Percentiles rank a stretch among this genome's conserved stretches.
Conservation (phyloP, 495 filamentous ascomycete genomes). For the Cudoniella acicularis region DNA sequence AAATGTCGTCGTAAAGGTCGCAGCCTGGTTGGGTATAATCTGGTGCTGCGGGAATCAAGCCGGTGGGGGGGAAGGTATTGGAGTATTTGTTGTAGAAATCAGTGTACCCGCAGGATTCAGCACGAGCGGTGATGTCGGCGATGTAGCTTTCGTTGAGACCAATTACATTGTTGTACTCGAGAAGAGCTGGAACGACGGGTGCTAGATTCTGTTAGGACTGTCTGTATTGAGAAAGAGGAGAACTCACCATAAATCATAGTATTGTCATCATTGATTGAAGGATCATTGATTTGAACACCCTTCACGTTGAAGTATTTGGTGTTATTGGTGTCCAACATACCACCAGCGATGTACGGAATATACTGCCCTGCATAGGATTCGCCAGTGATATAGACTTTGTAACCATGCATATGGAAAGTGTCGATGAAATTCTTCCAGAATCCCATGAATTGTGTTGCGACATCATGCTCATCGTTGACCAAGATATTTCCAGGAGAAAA, state of each 20-base stretch:
- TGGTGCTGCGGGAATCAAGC: constrained; percentile 44
- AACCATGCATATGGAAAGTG: constrained; percentile 58
- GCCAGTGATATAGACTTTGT: constrained; percentile 65
- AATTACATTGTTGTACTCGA: constrained; percentile 15
- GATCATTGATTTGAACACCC: constrained; percentile 67
- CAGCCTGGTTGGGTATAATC: constrained; percentile 40
- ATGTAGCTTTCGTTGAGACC: constrained; percentile 18
- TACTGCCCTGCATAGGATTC: constrained; percentile 75
- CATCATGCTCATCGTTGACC: constrained; percentile 58
- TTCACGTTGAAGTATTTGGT: constrained; percentile 61
- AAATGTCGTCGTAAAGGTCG: constrained; percentile 53
- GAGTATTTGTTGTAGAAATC: constrained; percentile 54
- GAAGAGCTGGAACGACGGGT: constrained; percentile 7
- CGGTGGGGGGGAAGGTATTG: constrained; percentile 63
- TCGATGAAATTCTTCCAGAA: constrained; percentile 71
- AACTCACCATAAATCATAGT: constrained; percentile 10
- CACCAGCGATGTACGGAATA: constrained; percentile 73
- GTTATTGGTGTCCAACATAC: constrained; percentile 67
- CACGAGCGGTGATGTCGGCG: constrained; percentile 5
- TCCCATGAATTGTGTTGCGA: constrained; percentile 63
- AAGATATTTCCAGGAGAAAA: constrained; percentile 59
- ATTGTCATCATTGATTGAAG: constrained; percentile 27
- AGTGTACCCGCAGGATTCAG: constrained; percentile 62
- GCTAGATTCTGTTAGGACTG: background rate
- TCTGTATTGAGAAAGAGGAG: background rate